phyloP scores from a whole-genome alignment of 306 rosid species.

The Bauhinia variegata region DNA sequence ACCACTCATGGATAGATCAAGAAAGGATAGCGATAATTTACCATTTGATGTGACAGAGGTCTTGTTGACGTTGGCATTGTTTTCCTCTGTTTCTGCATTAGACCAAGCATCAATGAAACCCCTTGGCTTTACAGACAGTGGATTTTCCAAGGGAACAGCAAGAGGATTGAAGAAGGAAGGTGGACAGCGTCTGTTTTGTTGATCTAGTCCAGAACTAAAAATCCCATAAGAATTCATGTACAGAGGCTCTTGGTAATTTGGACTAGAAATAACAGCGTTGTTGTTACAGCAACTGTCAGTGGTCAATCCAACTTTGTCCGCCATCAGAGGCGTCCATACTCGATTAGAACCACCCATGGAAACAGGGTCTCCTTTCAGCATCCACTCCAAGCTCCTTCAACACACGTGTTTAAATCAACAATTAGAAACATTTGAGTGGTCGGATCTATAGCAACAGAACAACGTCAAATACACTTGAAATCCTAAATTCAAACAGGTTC shows the following conservation, averaged over 20 bases:
- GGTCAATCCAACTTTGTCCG: constrained; percentile 48
- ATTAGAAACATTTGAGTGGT: constrained; percentile 3
- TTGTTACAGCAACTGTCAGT: constrained; percentile 36
- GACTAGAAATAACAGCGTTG: constrained; percentile 20
- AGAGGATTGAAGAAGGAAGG: constrained; percentile 49
- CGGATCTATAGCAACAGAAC: constrained; percentile 12
- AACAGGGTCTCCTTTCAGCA: constrained; percentile 55
- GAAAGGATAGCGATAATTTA: constrained; percentile 59
- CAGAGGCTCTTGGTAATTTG: constrained; percentile 35
- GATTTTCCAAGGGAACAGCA: constrained; percentile 37
- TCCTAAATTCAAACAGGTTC: not conserved
- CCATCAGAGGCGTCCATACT: constrained; percentile 61
- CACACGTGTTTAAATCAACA: constrained; percentile 19
- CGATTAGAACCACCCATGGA: constrained; percentile 49
- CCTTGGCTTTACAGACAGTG: constrained; percentile 49
- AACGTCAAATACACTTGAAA: not conserved
- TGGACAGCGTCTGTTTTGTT: constrained; percentile 39
- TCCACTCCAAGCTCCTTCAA: constrained; percentile 70
- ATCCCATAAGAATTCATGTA: constrained; percentile 51
- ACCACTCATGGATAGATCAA: constrained; percentile 65
- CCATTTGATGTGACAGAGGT: constrained; percentile 43
- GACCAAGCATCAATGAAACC: constrained; percentile 82
- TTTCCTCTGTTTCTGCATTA: constrained; percentile 38
- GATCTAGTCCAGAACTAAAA: constrained; percentile 43
- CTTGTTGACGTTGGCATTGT: constrained; percentile 30